Base-by-base conservation (phyloP, 2,329 filamentous ascomycete genomes). In the Epichloe baconii region DNA sequence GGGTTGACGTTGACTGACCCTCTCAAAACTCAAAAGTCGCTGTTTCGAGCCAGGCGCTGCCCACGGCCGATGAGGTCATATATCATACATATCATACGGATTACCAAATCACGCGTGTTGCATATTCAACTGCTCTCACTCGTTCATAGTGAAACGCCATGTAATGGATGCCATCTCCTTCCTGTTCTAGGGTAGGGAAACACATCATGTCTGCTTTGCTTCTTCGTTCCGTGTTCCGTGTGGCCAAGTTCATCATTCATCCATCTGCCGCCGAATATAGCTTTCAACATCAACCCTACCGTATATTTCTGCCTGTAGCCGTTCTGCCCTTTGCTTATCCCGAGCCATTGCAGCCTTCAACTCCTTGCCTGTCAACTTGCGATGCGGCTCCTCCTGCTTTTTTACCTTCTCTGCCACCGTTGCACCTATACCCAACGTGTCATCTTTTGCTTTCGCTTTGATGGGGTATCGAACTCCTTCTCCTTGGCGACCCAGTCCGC, bases 381-480 rank as follows among this genome's bases (percentile, higher is more conserved):
- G 76, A 11, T 31, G 17, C 40, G 83, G 73, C 65, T 85, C 62
- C 58, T 71, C 68, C 55, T 65, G 65, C 57, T 70, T 71, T 53
- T 70, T 71, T 53, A 40, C 21, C 3, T 42, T 44, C 37, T 51
- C 46, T 10, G 38, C n/a, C n/a, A 21, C 59, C 31, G 64, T 56
- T 4, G 76, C 72, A 0, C 89, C 88, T 26, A 95, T 66, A 0
- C 90, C 91, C 7, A 85, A 70, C 3, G 78, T 88, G 62, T 91
- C 80, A 43, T 82, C 77, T 67, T 95, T 95, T 50, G 77, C 71
- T 53, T 74, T 77, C 1, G 79, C 71, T 62, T 88, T 88, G 55
- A 96, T 73, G 1, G 90, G 90, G 56, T 82, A 83, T 41, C 83
- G 74, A 54, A 88, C 83, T 3, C 90, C 90, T 57, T 85, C 79